Percentiles rank a stretch among this genome's conserved stretches.
Evolutionary conservation across 2,329 filamentous ascomycete species (phyloP).

Genomic region (Neonectria hederae): DNA sequence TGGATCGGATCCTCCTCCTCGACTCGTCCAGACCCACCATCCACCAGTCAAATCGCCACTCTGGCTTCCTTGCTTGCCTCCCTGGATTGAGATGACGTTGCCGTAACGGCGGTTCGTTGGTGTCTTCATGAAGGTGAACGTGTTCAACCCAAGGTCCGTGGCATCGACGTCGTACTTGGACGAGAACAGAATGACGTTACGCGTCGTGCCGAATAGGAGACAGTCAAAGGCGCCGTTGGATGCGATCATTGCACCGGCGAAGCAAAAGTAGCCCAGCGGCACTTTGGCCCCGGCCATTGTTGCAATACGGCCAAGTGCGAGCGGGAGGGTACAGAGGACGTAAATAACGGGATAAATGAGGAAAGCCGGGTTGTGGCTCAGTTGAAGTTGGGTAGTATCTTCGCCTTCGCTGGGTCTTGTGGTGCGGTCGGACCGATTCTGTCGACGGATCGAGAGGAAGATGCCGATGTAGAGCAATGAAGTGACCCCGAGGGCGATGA

Average conservation of each 20-base stretch:
- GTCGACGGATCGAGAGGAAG: conserved; percentile 50
- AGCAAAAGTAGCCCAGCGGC: conserved; percentile 64
- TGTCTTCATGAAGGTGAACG: conserved; percentile 61
- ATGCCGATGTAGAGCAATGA: conserved; percentile 53
- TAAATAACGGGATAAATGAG: conserved; percentile 76
- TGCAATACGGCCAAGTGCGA: conserved; percentile 71
- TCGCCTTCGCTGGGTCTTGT: conserved; percentile 20
- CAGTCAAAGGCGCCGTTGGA: conserved; percentile 66
- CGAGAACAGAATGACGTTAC: conserved; percentile 62
- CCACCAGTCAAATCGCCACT: conserved; percentile 31
- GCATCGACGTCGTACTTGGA: conserved; percentile 48
- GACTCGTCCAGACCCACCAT: conserved; percentile 43
- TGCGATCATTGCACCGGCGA: conserved; percentile 67
- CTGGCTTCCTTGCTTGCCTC: conserved; percentile 33
- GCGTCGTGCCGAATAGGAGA: conserved; percentile 61
- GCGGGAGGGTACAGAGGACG: conserved; percentile 72
- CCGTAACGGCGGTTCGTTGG: conserved; percentile 50
- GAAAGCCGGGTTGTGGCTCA: conserved; percentile 60
- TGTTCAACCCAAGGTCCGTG: conserved; percentile 59
- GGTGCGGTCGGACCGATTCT: conserved; percentile 24
- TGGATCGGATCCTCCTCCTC: conserved; percentile 10
- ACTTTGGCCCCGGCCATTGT: conserved; percentile 65
- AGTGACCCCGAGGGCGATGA: conserved; percentile 51
- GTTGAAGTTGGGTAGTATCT: conserved; percentile 27
- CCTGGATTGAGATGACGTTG: conserved; percentile 53